A percentile compares a stretch with the other conserved stretches of the same genome.
These are phyloP conservation scores for Xerocomus brunneocitrinus DNA, from an alignment of 768 basidiomycete species.

Conservation along the genomic window DNA sequence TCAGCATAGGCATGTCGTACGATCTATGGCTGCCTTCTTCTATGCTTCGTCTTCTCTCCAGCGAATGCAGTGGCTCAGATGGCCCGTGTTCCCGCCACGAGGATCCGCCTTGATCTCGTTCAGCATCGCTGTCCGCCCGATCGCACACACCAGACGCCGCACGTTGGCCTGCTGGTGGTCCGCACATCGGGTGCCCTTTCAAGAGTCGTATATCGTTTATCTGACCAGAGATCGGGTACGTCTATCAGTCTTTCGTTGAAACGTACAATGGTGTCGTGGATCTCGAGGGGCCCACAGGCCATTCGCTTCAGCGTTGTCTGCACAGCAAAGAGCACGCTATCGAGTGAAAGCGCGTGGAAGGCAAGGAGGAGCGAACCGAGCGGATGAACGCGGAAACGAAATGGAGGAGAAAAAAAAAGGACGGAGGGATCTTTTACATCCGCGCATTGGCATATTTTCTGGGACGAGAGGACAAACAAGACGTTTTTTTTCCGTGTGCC, in stretches of 20 bases:
- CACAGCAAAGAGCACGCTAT: slow-evolving; percentile 1
- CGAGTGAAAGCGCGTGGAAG: slow-evolving; percentile 2
- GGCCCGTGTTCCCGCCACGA: slow-evolving; percentile 22
- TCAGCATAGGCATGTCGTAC: slow-evolving; percentile 17
- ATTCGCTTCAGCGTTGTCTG: slow-evolving; percentile 14
- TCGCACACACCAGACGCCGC: slow-evolving; percentile 14
- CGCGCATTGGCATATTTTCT: slow-evolving; percentile 25
- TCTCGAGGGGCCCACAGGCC: slow-evolving; percentile 17
- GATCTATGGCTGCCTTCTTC: slow-evolving; percentile 10
- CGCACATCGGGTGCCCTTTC: slow-evolving; percentile 24
- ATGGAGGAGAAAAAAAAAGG: slow-evolving; percentile 14
- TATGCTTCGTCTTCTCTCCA: slow-evolving; percentile 16
- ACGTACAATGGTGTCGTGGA: slow-evolving; percentile 15
- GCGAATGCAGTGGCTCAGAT: slow-evolving; percentile 4
- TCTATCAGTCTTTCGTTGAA: slow-evolving; percentile 12
- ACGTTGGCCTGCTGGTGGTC: slow-evolving; percentile 18
- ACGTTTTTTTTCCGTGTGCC: slow-evolving; percentile 10
- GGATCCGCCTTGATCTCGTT: slow-evolving; percentile 44
- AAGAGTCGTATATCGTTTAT: slow-evolving; percentile 14
- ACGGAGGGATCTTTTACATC: slow-evolving; percentile 27
- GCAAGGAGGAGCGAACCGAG: slow-evolving; percentile 6
- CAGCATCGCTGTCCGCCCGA: slow-evolving; percentile 39
- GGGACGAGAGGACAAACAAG: slow-evolving; percentile 18
- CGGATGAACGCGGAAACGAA: slow-evolving; percentile 28
- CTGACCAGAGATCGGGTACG: slow-evolving; percentile 14